Evolutionary conservation across 495 filamentous ascomycete genomes (phyloP).

Genomic region (Tuber melanosporum): DNA sequence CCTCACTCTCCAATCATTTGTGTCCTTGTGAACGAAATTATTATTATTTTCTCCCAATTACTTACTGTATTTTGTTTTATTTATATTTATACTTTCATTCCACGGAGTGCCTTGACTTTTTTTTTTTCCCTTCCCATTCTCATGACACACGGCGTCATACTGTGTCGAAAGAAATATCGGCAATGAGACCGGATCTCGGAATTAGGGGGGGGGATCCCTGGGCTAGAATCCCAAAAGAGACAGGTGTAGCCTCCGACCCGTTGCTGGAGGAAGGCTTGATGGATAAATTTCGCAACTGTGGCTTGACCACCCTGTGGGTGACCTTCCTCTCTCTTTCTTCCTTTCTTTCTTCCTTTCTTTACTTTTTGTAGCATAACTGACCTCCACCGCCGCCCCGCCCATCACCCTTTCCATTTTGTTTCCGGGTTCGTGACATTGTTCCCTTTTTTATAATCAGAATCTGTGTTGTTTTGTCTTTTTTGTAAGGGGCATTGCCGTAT

Average conservation of each 20-base stretch:
- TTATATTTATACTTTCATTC: background rate
- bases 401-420: background rate
- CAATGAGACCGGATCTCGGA: conserved; percentile 27
- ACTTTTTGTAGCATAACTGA: background rate
- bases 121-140: conserved; percentile 9
- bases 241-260: conserved; percentile 28
- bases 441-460: conserved; percentile 20
- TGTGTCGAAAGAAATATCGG: conserved; percentile 31
- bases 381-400: background rate
- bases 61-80: background rate
- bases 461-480: conserved; percentile 21
- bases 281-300: conserved; percentile 19
- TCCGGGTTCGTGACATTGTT: background rate
- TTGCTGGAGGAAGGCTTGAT: conserved; percentile 12
- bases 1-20: background rate
- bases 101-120: background rate
- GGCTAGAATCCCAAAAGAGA: background rate
- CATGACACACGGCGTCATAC: conserved; percentile 39
- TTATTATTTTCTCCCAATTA: background rate
- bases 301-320: background rate
- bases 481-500: background rate
- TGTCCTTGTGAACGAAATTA: background rate
- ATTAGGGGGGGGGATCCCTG: background rate
- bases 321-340: conserved; percentile 26
- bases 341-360: background rate